Evolutionary conservation across 257 asterid species (phyloP).

Genomic region (Fraxinus anomala): DNA sequence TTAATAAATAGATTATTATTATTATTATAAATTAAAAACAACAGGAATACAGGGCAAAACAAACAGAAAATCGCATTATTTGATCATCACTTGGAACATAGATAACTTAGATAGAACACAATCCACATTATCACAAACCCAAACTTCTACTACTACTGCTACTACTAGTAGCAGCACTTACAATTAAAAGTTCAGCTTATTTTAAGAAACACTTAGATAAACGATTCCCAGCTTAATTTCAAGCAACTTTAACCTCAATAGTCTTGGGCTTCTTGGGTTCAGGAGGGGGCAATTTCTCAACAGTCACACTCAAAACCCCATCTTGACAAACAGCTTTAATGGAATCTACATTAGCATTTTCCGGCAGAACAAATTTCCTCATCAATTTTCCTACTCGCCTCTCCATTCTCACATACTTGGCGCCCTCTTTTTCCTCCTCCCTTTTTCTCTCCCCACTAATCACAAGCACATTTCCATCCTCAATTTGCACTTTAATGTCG

Average conservation of each 20-base stretch:
- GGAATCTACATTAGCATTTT: conserved; percentile 38
- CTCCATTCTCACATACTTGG: conserved; percentile 46
- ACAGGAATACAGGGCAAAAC: too few relatives aligned
- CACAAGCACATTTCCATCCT: conserved; percentile 25
- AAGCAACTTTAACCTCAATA: conserved; percentile 41
- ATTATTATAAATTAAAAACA: too few relatives aligned
- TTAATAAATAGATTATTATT: too few relatives aligned
- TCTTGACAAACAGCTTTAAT: conserved; percentile 47
- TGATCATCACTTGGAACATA: too few relatives aligned
- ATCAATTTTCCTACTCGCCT: conserved; percentile 47
- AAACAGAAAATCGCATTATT: too few relatives aligned
- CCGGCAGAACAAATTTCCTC: conserved; percentile 53
- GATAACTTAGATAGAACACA: too few relatives aligned
- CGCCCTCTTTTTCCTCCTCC: conserved; percentile 46
- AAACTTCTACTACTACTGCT: too few relatives aligned
- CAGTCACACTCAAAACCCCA: conserved; percentile 50
- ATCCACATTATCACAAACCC: too few relatives aligned
- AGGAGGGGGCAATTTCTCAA: conserved; percentile 53
- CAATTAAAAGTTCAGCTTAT: too few relatives aligned
- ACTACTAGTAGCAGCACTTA: too few relatives aligned
- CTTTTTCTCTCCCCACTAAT: conserved; percentile 11
- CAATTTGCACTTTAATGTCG: conserved; percentile 45
- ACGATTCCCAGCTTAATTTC: background rate
- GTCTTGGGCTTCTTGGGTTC: conserved; percentile 50
- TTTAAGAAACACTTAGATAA: too few relatives aligned